These are phyloP conservation scores for Evernia prunastri DNA, from an alignment of 495 filamentous ascomycete species.

Conservation along the genomic window DNA sequence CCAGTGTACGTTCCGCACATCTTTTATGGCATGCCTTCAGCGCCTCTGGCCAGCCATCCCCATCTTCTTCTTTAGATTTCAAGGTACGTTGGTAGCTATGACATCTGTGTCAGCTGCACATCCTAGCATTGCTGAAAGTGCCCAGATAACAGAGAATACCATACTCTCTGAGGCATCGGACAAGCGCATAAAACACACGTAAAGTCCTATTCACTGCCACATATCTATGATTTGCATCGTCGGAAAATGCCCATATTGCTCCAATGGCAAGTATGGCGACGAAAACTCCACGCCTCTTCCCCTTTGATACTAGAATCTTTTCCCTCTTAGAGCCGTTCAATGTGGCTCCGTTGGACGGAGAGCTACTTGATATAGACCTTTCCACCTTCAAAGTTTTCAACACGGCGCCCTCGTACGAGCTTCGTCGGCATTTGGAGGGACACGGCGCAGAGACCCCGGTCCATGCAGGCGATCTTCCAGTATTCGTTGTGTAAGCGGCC, in stretches of 20 bases:
- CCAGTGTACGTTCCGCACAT: slow-evolving; percentile 81
- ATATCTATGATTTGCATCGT: slow-evolving; percentile 66
- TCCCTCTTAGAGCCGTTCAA: not conserved
- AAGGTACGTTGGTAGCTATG: slow-evolving; percentile 75
- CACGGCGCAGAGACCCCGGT: not conserved
- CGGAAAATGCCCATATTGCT: slow-evolving; percentile 55
- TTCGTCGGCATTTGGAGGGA: not conserved
- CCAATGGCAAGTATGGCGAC: slow-evolving; percentile 47
- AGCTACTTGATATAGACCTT: not conserved
- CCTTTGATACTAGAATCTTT: slow-evolving; percentile 9
- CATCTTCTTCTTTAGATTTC: slow-evolving; percentile 52
- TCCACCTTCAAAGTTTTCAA: not conserved
- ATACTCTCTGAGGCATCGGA: slow-evolving; percentile 15
- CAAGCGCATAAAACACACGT: slow-evolving; percentile 10
- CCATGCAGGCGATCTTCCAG: not conserved
- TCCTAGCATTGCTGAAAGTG: not conserved
- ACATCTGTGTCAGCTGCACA: not conserved
- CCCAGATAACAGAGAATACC: not conserved
- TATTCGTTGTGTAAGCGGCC: slow-evolving; percentile 7
- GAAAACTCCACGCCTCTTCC: slow-evolving; percentile 34
- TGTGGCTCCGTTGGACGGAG: not conserved
- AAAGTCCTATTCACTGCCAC: slow-evolving; percentile 9
- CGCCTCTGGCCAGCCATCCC: slow-evolving; percentile 54
- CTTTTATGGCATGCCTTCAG: slow-evolving; percentile 84
- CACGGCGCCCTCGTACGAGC: not conserved